Evolutionary conservation across 106 monocot species (phyloP).

Genomic region (Dendrobium nobile): DNA sequence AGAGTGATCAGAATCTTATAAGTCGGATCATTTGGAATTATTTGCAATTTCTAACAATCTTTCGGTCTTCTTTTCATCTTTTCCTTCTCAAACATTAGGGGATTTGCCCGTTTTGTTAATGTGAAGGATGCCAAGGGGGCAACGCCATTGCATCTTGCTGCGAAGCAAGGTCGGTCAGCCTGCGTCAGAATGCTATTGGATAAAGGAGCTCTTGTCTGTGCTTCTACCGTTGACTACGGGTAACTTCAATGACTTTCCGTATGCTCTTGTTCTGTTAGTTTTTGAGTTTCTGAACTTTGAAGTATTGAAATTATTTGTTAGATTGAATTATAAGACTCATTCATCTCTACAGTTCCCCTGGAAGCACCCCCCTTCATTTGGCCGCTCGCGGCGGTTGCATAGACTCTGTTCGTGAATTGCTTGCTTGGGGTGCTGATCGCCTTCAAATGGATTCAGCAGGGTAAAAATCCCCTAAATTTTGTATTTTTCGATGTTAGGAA

Average conservation of each 20-base stretch:
- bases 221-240: slow-evolving; percentile 66
- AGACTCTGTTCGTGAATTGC: slow-evolving; percentile 83
- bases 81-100: slow-evolving; percentile 35
- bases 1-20: background rate
- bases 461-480: slow-evolving; percentile 24
- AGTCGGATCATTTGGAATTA: background rate
- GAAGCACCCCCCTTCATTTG: slow-evolving; percentile 86
- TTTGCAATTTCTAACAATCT: background rate
- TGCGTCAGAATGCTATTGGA: slow-evolving; percentile 73
- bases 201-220: slow-evolving; percentile 79
- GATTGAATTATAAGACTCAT: background rate
- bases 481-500: too few species aligned
- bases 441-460: slow-evolving; percentile 79
- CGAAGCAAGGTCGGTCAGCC: slow-evolving; percentile 43
- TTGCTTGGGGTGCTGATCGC: slow-evolving; percentile 93
- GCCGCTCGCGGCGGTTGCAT: slow-evolving; percentile 83
- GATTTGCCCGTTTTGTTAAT: slow-evolving; percentile 92
- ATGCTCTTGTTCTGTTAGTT: background rate
- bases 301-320: background rate
- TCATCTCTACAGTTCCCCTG: slow-evolving; percentile 44
- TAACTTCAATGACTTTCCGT: slow-evolving; percentile 4
- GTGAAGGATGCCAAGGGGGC: slow-evolving; percentile 76
- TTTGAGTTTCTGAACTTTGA: background rate
- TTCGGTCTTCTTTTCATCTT: background rate
- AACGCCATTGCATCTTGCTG: slow-evolving; percentile 90